Evolutionary conservation across 2,329 filamentous ascomycete genomes (phyloP).

Genomic region (Colletotrichum orchidophilum): DNA sequence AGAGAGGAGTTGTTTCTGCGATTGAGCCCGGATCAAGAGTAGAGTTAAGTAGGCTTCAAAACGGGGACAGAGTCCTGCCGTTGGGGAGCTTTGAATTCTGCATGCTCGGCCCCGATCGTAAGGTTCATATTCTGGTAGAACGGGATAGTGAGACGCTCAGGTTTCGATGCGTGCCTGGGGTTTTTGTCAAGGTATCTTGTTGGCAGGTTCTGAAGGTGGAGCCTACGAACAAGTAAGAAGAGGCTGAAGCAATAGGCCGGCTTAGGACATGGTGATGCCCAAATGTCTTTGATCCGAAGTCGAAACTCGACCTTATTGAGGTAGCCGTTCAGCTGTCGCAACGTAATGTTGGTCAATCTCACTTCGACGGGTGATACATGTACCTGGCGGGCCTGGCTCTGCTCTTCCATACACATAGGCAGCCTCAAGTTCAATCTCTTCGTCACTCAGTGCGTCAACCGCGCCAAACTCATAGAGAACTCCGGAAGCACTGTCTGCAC

Average conservation of each 20-base stretch:
- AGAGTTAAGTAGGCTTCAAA: too few relatives aligned
- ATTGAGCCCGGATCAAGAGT: too few relatives aligned
- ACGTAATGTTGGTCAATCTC: background rate
- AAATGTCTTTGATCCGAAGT: too few relatives aligned
- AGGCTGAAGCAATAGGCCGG: background rate
- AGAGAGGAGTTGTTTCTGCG: too few relatives aligned
- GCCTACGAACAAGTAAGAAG: background rate
- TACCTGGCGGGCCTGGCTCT: background rate
- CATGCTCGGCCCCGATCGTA: too few relatives aligned
- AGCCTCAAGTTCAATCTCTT: conserved; percentile 1
- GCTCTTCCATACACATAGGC: background rate
- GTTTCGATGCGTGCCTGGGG: background rate
- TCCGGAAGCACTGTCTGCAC: background rate
- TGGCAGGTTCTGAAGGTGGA: background rate
- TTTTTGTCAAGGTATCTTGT: background rate
- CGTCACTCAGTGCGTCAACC: background rate
- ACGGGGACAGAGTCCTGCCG: too few relatives aligned
- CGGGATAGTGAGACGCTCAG: too few relatives aligned
- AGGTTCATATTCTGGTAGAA: too few relatives aligned
- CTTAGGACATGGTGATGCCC: background rate
- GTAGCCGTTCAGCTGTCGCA: background rate
- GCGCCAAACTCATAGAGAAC: background rate
- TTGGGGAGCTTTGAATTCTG: too few relatives aligned
- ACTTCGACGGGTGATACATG: background rate
- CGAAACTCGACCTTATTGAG: too few relatives aligned